Percentiles rank a stretch among this genome's conserved stretches.
Evolutionary conservation across 176 grass and related monocot genomes (phyloP).

Genomic region (Dactylis glomerata): DNA sequence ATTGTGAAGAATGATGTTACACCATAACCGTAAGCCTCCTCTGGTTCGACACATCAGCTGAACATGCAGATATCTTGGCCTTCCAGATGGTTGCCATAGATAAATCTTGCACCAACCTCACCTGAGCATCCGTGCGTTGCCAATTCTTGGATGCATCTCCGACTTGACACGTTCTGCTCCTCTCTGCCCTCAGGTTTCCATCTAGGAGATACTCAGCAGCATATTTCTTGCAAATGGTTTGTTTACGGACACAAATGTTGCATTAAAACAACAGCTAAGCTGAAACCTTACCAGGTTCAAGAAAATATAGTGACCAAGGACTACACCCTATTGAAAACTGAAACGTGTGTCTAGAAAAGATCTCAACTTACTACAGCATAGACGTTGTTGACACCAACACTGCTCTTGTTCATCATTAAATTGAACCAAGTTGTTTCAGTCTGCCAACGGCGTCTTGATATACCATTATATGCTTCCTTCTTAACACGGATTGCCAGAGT

Average conservation of each 20-base stretch:
- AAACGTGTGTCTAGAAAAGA: background rate
- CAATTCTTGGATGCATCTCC: background rate
- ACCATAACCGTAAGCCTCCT: constrained; percentile 23
- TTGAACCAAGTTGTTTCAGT: background rate
- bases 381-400: background rate
- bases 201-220: background rate
- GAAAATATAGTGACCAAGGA: background rate
- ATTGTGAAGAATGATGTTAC: constrained; percentile 30
- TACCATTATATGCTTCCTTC: background rate
- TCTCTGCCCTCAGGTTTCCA: background rate
- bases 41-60: constrained; percentile 16
- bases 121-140: background rate
- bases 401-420: constrained; percentile 16
- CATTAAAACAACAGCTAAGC: background rate
- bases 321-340: background rate
- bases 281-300: background rate
- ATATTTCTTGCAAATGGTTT: background rate
- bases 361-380: background rate
- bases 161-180: background rate
- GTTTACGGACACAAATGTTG: background rate
- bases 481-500: background rate
- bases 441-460: background rate
- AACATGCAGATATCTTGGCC: constrained; percentile 42
- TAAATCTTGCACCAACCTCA: constrained; percentile 21
- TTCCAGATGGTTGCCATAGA: constrained; percentile 15